Conservation (phyloP, 257 asterid genomes). For the Rhazya stricta region DNA sequence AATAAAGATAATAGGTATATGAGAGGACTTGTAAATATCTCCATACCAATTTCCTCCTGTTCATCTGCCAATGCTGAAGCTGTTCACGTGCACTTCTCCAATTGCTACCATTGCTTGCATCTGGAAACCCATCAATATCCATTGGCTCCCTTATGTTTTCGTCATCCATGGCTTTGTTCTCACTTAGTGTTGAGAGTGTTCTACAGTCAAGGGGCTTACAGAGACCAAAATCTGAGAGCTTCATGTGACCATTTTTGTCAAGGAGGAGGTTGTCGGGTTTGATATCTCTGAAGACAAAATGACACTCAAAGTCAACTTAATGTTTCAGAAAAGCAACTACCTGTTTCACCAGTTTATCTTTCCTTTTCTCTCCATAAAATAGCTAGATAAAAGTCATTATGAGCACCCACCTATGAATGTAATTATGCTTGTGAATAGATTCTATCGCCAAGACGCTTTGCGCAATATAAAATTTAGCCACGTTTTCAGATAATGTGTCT, state of each 20-base stretch:
- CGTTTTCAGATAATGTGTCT: slow-evolving; percentile 73
- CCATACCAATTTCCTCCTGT: slow-evolving; percentile 55
- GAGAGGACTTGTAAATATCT: background rate
- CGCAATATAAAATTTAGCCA: slow-evolving; percentile 91
- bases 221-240: slow-evolving; percentile 96
- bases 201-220: slow-evolving; percentile 92
- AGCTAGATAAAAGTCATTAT: background rate
- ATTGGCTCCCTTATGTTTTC: slow-evolving; percentile 46
- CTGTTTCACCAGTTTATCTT: background rate
- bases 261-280: slow-evolving; percentile 97
- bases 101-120: slow-evolving; percentile 34
- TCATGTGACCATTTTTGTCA: slow-evolving; percentile 91
- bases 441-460: slow-evolving; percentile 90
- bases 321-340: background rate
- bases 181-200: slow-evolving; percentile 46
- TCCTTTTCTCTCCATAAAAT: background rate
- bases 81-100: slow-evolving; percentile 56
- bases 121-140: slow-evolving; percentile 48
- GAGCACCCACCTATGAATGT: slow-evolving; percentile 72
- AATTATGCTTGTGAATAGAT: slow-evolving; percentile 90
- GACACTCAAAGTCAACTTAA: slow-evolving; percentile 1
- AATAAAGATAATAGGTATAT: background rate
- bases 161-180: slow-evolving; percentile 50
- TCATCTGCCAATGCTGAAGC: slow-evolving; percentile 64
- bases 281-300: slow-evolving; percentile 59